phyloP scores from a whole-genome alignment of 2,329 filamentous ascomycete genomes.

The Microascus cirrosus region DNA sequence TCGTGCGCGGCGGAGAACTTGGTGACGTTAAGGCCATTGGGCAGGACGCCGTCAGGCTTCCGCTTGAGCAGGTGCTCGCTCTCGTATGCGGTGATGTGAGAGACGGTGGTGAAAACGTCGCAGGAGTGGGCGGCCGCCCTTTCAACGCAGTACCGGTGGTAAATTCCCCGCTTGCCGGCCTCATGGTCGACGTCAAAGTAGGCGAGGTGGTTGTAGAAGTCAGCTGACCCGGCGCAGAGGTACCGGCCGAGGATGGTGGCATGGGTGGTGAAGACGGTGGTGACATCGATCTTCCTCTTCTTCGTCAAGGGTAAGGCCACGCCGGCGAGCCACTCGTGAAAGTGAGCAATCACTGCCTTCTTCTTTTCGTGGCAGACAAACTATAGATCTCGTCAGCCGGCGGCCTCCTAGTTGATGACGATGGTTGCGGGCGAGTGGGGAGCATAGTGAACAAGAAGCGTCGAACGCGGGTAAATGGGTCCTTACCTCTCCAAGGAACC shows the following conservation, averaged over 20 bases:
- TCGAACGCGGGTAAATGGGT: constrained; percentile 47
- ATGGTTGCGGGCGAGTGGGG: background rate
- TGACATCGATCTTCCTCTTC: background rate
- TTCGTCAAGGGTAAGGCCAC: background rate
- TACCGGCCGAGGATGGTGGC: constrained; percentile 1
- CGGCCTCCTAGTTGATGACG: constrained; percentile 33
- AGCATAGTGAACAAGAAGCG: constrained; percentile 54
- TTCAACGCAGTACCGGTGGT: constrained; percentile 2
- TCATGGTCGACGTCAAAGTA: constrained; percentile 1
- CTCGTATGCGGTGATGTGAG: constrained; percentile 70
- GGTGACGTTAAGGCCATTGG: constrained; percentile 95
- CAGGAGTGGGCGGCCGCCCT: background rate
- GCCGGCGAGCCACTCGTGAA: constrained; percentile 3
- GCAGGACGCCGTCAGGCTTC: constrained; percentile 91
- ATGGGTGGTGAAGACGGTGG: constrained; percentile 1
- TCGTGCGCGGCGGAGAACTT: constrained; percentile 7
- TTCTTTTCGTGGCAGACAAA: background rate
- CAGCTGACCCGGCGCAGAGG: background rate
- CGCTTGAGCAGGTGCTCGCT: constrained; percentile 95
- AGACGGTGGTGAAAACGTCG: constrained; percentile 4
- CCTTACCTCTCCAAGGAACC: constrained; percentile 7
- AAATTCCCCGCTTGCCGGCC: background rate
- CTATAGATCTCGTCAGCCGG: constrained; percentile 75
- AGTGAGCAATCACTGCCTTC: background rate
- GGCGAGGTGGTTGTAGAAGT: constrained; percentile 1